Conservation (phyloP, 2,329 filamentous ascomycete genomes). For the Fusarium sacchari region DNA sequence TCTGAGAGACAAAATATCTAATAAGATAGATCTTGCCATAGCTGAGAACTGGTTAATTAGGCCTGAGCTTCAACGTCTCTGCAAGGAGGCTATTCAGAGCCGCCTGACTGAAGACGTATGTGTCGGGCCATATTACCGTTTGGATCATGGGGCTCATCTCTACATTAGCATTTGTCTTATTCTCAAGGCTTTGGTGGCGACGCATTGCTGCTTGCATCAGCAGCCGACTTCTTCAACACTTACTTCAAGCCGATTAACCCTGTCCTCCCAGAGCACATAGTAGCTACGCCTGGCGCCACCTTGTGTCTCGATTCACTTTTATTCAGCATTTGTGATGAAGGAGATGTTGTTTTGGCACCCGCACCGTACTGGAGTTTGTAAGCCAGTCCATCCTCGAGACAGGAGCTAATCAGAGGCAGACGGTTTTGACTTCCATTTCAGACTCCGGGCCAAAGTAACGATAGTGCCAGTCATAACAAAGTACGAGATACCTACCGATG, state of each 20-base stretch:
- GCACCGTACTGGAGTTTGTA: not conserved
- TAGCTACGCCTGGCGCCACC: not conserved
- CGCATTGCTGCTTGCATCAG: not conserved
- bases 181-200: not conserved
- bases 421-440: not conserved
- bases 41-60: not conserved
- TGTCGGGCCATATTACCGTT: fast-evolving
- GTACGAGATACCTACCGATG: not conserved
- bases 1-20: not conserved
- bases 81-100: not conserved
- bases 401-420: not conserved
- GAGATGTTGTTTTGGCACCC: not conserved
- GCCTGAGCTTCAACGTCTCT: not conserved
- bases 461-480: not conserved
- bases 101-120: not conserved
- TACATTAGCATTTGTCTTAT: not conserved
- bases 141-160: not conserved
- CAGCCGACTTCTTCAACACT: not conserved
- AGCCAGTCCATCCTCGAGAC: not conserved
- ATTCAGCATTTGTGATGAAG: not conserved
- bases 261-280: not conserved
- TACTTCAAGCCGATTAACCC: not conserved
- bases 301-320: not conserved
- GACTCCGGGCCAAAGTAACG: not conserved
- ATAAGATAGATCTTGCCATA: not conserved